phyloP scores from a whole-genome alignment of 1,284 basidiomycete genomes.

The Golubevia pallescens region DNA sequence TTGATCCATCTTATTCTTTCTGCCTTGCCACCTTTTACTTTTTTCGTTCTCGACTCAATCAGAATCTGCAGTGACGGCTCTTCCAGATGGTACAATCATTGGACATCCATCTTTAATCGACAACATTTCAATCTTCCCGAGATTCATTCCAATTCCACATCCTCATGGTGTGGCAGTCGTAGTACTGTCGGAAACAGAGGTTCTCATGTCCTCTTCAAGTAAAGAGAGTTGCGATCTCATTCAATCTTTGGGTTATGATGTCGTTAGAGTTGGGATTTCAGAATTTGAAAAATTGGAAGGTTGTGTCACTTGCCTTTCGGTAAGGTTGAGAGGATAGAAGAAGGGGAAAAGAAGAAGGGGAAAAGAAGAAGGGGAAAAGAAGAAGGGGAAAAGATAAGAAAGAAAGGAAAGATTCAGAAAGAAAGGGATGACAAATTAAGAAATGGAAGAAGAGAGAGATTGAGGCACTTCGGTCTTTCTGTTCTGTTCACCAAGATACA shows the following conservation, averaged over 20 bases:
- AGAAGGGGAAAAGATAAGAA: too few species aligned
- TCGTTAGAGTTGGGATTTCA: constrained; percentile 13
- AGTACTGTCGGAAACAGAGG: not conserved
- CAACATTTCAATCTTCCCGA: constrained; percentile 10
- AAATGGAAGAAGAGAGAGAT: too few species aligned
- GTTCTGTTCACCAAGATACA: too few species aligned
- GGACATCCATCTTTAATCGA: constrained; percentile 15
- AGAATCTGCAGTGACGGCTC: constrained; percentile 22
- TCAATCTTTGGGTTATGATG: constrained; percentile 11
- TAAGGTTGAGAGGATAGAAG: constrained; percentile 13
- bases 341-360: too few species aligned
- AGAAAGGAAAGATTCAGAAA: too few species aligned
- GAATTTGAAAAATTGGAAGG: constrained; percentile 25
- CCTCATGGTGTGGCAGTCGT: constrained; percentile 23
- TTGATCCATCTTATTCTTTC: too few species aligned
- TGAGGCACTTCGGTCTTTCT: too few species aligned
- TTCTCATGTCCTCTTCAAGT: constrained; percentile 18
- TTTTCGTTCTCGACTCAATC: not conserved
- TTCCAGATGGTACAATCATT: constrained; percentile 24
- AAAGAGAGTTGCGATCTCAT: constrained; percentile 15
- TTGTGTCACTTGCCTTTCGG: constrained; percentile 23
- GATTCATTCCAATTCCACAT: constrained; percentile 15
- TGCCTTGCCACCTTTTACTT: too few species aligned
- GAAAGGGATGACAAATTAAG: too few species aligned
- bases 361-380: too few species aligned